Evolutionary conservation across 768 basidiomycete genomes (phyloP), one percentile per base, ranked within the genome.

Genomic region (Russula earlei): DNA sequence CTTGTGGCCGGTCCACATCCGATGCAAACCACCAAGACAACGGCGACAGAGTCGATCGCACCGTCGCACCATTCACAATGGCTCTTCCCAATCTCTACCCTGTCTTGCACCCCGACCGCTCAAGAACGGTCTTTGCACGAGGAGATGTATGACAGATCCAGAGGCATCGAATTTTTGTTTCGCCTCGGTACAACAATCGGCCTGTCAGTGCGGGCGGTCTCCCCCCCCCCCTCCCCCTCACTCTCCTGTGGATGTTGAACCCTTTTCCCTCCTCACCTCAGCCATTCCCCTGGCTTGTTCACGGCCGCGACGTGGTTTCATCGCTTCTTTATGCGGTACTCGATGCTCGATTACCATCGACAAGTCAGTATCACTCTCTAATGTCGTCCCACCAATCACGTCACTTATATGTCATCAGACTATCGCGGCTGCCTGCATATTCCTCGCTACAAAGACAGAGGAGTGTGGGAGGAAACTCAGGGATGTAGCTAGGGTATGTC

Each of bases 301-400:
- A 89, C 91, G 24, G 88, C 91, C 24, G 88, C 89, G 24, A 87
- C 85, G 6, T 92, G 90, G 86, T 90, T 91, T 62, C 91, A 92
- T 68, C 78, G 91, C 12, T 92, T 92, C 69, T 92, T 87, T 68
- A 90, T 92, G 89, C 78, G 90, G 57, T 84, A 80, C 67, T 81
- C 88, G 25, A 80, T 89, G 79, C 82, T 85, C 63, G 86, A 90
- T 64, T 85, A 87, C 64, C 84, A 87, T 62, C 78, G 83, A 40
- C 85, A 87, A 75, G 89, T 86, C 70, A 60, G 74, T 57, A 33
- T 36, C 36, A 56, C 42, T 51, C 49, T 11, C 46, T 37, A n/a
- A 22, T 22, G 15, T 12, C 49, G 40, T 14, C 25, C 37, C 31
- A 19, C 55, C 2, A 11, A 33, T 15, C 41, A 22, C 59, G 33